These are phyloP conservation scores for Cochlearia excelsa DNA, from an alignment of 345 rosid genomes.

Conservation along the genomic window DNA sequence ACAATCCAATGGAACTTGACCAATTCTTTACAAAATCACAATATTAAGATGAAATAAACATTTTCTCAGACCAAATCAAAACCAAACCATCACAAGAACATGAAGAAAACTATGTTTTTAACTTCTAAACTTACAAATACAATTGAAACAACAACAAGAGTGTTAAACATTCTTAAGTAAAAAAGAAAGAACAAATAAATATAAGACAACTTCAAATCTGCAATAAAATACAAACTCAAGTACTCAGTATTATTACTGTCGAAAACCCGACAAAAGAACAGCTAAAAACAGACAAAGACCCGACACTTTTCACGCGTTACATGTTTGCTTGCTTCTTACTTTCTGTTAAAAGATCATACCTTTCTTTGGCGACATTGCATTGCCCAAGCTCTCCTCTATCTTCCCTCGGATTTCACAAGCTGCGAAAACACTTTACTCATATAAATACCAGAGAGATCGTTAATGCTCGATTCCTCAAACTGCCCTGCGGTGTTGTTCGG, in stretches of 20 bases:
- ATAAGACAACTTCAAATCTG: constrained; percentile 15
- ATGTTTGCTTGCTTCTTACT: constrained; percentile 14
- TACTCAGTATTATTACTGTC: constrained; percentile 12
- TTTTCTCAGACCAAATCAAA: too few species aligned
- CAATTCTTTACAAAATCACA: too few species aligned
- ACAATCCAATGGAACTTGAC: too few species aligned
- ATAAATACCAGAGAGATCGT: constrained; percentile 68
- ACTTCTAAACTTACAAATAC: constrained; percentile 20
- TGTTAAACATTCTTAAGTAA: constrained; percentile 15
- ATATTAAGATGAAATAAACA: too few species aligned
- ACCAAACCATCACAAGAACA: too few species aligned
- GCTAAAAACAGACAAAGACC: constrained; percentile 14
- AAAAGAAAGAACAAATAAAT: constrained; percentile 26
- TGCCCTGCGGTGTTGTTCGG: constrained; percentile 36
- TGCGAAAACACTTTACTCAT: constrained; percentile 92
- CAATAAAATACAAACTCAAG: constrained; percentile 22
- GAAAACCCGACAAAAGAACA: constrained; percentile 14
- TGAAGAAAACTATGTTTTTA: background rate
- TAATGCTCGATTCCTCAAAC: constrained; percentile 48
- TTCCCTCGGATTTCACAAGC: constrained; percentile 84
- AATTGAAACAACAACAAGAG: constrained; percentile 16
- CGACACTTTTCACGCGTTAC: constrained; percentile 6
- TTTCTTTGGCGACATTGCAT: constrained; percentile 7
- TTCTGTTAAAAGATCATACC: constrained; percentile 4
- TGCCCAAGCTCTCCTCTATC: constrained; percentile 35